phyloP scores from a whole-genome alignment of 768 basidiomycete genomes.

The Amanita inopinata region DNA sequence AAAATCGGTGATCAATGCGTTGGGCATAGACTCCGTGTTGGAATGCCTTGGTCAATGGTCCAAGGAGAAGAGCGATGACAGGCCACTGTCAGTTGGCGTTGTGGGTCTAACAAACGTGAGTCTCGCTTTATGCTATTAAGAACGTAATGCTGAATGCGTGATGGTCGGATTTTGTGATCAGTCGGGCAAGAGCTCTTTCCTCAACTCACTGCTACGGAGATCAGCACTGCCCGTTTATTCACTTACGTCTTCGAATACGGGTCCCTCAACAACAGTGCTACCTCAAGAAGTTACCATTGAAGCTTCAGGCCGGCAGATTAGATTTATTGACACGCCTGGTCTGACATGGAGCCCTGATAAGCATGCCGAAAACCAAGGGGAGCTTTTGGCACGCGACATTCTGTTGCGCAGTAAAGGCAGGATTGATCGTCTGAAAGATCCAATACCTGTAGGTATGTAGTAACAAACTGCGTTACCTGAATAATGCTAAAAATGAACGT shows the following conservation, averaged over 20 bases:
- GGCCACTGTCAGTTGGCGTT: constrained; percentile 60
- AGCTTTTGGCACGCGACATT: constrained; percentile 56
- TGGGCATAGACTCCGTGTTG: constrained; percentile 48
- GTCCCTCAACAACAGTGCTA: constrained; percentile 64
- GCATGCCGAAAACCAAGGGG: constrained; percentile 23
- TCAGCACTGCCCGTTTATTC: constrained; percentile 49
- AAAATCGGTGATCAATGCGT: constrained; percentile 39
- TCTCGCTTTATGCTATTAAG: constrained; percentile 7
- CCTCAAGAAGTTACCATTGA: constrained; percentile 53
- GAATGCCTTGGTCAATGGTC: constrained; percentile 38
- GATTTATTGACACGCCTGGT: constrained; percentile 86
- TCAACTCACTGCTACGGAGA: constrained; percentile 65
- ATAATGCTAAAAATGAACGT: constrained; percentile 9
- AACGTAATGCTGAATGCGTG: too few relatives aligned
- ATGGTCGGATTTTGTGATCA: too few relatives aligned
- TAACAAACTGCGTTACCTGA: constrained; percentile 1
- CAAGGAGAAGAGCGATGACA: constrained; percentile 33
- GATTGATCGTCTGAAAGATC: constrained; percentile 80
- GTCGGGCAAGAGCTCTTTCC: constrained; percentile 78
- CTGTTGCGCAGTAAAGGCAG: constrained; percentile 72
- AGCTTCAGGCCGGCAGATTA: constrained; percentile 39
- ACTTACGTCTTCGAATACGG: constrained; percentile 37
- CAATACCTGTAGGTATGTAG: constrained; percentile 53
- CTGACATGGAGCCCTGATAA: constrained; percentile 42
- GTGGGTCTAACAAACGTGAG: constrained; percentile 80